These are phyloP conservation scores for Keithomyces neogunnii DNA, from an alignment of 2,329 filamentous ascomycete genomes.

Conservation along the genomic window DNA sequence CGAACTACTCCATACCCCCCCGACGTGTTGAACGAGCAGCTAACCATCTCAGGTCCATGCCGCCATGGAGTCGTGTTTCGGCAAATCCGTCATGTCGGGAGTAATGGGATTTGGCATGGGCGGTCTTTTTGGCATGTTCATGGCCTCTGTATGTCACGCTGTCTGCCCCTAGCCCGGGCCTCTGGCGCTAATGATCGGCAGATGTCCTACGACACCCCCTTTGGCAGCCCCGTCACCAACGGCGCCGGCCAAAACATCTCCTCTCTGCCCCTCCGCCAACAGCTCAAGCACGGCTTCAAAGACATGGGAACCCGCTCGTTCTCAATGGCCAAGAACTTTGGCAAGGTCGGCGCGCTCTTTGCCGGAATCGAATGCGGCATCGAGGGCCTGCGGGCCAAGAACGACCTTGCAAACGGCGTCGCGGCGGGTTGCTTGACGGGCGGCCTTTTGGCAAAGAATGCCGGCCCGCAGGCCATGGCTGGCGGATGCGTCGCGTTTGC, in stretches of 20 bases:
- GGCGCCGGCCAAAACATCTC: slow-evolving; percentile 29
- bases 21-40: not conserved
- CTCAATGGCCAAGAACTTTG: slow-evolving; percentile 88
- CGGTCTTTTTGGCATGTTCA: slow-evolving; percentile 92
- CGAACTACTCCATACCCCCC: slow-evolving; percentile 12
- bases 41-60: slow-evolving; percentile 55
- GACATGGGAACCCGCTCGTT: slow-evolving; percentile 86
- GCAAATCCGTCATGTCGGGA: slow-evolving; percentile 82
- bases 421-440: slow-evolving; percentile 86
- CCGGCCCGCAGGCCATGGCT: slow-evolving; percentile 79
- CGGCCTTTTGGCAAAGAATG: slow-evolving; percentile 76
- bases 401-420: slow-evolving; percentile 83
- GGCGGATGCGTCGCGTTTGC: slow-evolving; percentile 91
- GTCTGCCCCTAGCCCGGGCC: not conserved
- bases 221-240: slow-evolving; percentile 44
- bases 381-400: slow-evolving; percentile 86
- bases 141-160: slow-evolving; percentile 69
- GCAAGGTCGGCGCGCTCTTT: slow-evolving; percentile 85
- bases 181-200: slow-evolving; percentile 25
- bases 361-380: slow-evolving; percentile 92
- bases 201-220: slow-evolving; percentile 98
- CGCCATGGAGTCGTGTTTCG: slow-evolving; percentile 85
- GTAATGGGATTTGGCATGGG: slow-evolving; percentile 92
- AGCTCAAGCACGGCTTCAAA: slow-evolving; percentile 78
- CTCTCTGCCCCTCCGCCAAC: slow-evolving; percentile 72